Conservation (phyloP, 1,284 basidiomycete species). For the Xerocomus nothofagi region DNA sequence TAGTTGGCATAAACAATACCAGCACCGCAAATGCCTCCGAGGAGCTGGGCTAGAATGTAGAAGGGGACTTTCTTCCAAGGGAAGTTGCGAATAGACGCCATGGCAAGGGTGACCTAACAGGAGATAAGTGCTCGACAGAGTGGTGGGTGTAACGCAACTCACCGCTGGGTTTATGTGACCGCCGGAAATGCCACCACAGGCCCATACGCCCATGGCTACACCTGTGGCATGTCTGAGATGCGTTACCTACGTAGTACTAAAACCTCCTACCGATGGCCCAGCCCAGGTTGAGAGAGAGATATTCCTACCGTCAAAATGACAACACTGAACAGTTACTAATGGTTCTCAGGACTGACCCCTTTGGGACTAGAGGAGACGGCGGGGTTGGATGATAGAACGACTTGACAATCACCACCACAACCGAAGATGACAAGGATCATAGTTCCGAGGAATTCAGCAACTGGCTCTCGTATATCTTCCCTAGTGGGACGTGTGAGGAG, state of each 20-base stretch:
- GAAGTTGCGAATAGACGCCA: conserved; percentile 71
- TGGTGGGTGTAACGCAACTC: conserved; percentile 22
- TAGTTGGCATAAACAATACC: conserved; percentile 76
- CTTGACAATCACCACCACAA: conserved; percentile 63
- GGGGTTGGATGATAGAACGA: conserved; percentile 52
- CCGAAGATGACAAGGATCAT: conserved; percentile 70
- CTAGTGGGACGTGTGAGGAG: conserved; percentile 24
- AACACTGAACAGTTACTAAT: neutral
- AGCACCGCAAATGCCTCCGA: conserved; percentile 70
- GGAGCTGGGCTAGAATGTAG: conserved; percentile 69
- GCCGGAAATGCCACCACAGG: conserved; percentile 65
- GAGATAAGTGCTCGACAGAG: conserved; percentile 3
- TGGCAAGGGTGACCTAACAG: conserved; percentile 60
- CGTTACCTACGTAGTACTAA: conserved; percentile 1
- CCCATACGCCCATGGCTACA: conserved; percentile 65
- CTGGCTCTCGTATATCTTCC: conserved; percentile 55
- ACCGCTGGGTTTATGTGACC: conserved; percentile 81
- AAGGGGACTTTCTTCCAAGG: conserved; percentile 76
- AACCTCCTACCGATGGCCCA: conserved; percentile 59
- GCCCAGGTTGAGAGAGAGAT: conserved; percentile 59
- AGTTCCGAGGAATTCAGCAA: conserved; percentile 69
- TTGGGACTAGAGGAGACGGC: conserved; percentile 52
- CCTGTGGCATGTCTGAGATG: conserved; percentile 30
- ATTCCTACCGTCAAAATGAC: conserved; percentile 43
- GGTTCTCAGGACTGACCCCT: conserved; percentile 51